Evolutionary conservation across 2,329 filamentous ascomycete genomes (phyloP).

Genomic region (Aspergillus fischeri): DNA sequence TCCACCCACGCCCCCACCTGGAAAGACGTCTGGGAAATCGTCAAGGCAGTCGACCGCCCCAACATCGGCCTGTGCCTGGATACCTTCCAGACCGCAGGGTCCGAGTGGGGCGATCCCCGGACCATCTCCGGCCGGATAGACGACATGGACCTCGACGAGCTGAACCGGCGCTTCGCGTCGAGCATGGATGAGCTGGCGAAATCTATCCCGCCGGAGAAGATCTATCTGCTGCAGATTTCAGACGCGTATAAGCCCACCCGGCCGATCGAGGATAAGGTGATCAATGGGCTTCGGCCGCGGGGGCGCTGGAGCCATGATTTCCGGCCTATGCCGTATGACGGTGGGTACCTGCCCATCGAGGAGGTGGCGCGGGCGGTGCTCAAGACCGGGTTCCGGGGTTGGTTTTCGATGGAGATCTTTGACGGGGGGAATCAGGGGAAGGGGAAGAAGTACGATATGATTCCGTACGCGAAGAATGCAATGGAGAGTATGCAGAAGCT

Average conservation of each 20-base stretch:
- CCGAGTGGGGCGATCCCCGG: slow-evolving; percentile 69
- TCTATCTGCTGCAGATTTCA: slow-evolving; percentile 69
- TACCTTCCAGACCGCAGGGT: slow-evolving; percentile 70
- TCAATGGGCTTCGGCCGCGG: slow-evolving; percentile 55
- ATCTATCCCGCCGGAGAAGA: slow-evolving; percentile 63
- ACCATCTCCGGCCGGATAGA: slow-evolving; percentile 59
- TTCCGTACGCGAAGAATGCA: slow-evolving; percentile 49
- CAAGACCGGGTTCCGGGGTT: slow-evolving; percentile 62
- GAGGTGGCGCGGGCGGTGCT: slow-evolving; percentile 64
- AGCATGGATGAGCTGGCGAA: slow-evolving; percentile 55
- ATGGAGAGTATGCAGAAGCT: slow-evolving; percentile 48
- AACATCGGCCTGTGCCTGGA: slow-evolving; percentile 74
- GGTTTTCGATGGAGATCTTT: slow-evolving; percentile 68
- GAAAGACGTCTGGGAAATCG: slow-evolving; percentile 67
- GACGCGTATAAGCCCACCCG: slow-evolving; percentile 64
- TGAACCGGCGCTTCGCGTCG: slow-evolving; percentile 49
- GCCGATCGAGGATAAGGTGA: slow-evolving; percentile 52
- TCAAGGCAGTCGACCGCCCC: slow-evolving; percentile 55
- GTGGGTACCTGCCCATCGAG: slow-evolving; percentile 66
- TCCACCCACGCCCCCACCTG: slow-evolving; percentile 65
- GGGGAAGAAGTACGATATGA: slow-evolving; percentile 48
- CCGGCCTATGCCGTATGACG: slow-evolving; percentile 64
- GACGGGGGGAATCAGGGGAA: slow-evolving; percentile 56
- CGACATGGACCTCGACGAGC: slow-evolving; percentile 39
- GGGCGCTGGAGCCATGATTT: slow-evolving; percentile 69